These are phyloP conservation scores for Metschnikowia drakensbergensis DNA, from an alignment of 805 yeast species.

Conservation along the genomic window DNA sequence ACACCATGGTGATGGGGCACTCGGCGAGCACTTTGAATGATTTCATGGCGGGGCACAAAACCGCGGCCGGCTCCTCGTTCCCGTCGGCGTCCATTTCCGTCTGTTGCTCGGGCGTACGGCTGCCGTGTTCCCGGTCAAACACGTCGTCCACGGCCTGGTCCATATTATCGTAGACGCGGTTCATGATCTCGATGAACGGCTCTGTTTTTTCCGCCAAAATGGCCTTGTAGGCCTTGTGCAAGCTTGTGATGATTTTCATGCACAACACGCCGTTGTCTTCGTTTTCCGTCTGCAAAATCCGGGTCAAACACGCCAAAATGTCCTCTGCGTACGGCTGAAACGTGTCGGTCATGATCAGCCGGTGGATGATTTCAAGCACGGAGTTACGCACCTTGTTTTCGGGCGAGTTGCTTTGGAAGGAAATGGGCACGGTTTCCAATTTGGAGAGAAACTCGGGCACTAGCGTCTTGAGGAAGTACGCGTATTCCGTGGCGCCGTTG, in stretches of 20 bases:
- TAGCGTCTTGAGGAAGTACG: slow-evolving; percentile 62
- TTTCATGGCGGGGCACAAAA: slow-evolving; percentile 61
- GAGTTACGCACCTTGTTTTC: slow-evolving; percentile 78
- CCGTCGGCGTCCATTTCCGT: slow-evolving; percentile 13
- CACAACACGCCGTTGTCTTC: slow-evolving; percentile 94
- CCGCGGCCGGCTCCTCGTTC: slow-evolving; percentile 39
- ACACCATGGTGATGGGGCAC: slow-evolving; percentile 95
- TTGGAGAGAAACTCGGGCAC: slow-evolving; percentile 66
- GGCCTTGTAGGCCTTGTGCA: slow-evolving; percentile 80
- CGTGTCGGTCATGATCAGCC: slow-evolving; percentile 78
- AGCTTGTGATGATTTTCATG: slow-evolving; percentile 78
- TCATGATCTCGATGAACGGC: slow-evolving; percentile 72
- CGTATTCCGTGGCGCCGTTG: slow-evolving; percentile 78
- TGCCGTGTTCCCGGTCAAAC: slow-evolving; percentile 40
- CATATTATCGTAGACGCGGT: slow-evolving; percentile 73
- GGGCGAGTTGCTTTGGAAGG: slow-evolving; percentile 58
- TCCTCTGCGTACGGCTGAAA: slow-evolving; percentile 65
- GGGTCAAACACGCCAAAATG: slow-evolving; percentile 56
- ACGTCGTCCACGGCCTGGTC: slow-evolving; percentile 68
- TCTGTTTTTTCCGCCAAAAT: slow-evolving; percentile 66
- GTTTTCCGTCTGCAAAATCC: slow-evolving; percentile 68
- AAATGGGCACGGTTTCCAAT: slow-evolving; percentile 66
- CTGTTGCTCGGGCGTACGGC: slow-evolving; percentile 5
- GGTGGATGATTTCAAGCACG: slow-evolving; percentile 71
- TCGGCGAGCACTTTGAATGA: slow-evolving; percentile 93